Conservation (phyloP, 2,329 filamentous ascomycete species). For the Cadophora malorum region DNA sequence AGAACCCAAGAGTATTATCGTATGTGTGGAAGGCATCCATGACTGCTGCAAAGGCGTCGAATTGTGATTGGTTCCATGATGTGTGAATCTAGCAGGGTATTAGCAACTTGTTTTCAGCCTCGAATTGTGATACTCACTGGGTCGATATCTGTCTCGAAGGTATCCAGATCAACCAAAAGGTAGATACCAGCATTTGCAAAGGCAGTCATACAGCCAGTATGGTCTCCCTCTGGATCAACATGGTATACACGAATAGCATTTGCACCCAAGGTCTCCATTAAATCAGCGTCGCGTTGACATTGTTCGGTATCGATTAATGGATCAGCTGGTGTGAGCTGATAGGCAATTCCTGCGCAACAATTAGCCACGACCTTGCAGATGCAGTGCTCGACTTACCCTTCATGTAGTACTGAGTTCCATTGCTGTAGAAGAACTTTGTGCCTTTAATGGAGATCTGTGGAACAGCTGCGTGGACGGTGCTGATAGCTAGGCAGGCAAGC, state of each 20-base stretch:
- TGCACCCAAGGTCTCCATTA: constrained; percentile 82
- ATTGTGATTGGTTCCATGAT: constrained; percentile 76
- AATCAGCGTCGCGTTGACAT: constrained; percentile 74
- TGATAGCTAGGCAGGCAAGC: constrained; percentile 39
- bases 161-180: constrained; percentile 82
- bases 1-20: constrained; percentile 83
- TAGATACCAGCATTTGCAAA: constrained; percentile 85
- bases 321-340: constrained; percentile 69
- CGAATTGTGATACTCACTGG: constrained; percentile 44
- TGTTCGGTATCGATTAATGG: constrained; percentile 78
- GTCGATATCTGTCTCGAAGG: constrained; percentile 72
- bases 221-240: constrained; percentile 74
- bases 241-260: constrained; percentile 91
- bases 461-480: constrained; percentile 45
- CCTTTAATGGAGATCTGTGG: constrained; percentile 64
- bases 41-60: constrained; percentile 52
- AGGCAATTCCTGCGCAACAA: constrained; percentile 68
- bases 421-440: constrained; percentile 83
- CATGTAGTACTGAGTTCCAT: constrained; percentile 83
- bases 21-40: constrained; percentile 55
- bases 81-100: constrained; percentile 56
- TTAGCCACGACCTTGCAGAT: constrained; percentile 27
- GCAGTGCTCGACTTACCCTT: constrained; percentile 63
- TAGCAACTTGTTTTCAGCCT: constrained; percentile 13
- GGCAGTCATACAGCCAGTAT: constrained; percentile 80